phyloP scores from a whole-genome alignment of 345 rosid genomes.

The Populus simonii region DNA sequence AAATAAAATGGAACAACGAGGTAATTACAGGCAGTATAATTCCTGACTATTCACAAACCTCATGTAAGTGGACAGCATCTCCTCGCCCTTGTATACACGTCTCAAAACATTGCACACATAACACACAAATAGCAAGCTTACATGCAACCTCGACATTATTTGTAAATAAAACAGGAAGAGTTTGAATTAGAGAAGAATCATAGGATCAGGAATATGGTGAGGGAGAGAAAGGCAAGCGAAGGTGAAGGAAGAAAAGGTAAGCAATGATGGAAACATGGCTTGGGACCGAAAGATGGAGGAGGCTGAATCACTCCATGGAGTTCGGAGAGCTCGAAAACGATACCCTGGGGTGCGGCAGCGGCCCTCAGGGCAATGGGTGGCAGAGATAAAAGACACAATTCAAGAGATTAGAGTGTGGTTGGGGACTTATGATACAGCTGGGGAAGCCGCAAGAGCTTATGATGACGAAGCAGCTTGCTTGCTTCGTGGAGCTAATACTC shows the following conservation, averaged over 20 bases:
- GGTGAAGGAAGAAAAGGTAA: neutral
- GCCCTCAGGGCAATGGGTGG: conserved; percentile 52
- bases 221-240: conserved; percentile 17
- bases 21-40: conserved; percentile 18
- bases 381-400: conserved; percentile 50
- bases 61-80: neutral
- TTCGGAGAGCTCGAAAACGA: conserved; percentile 34
- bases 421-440: conserved; percentile 51
- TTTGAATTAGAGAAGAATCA: neutral
- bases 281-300: conserved; percentile 31
- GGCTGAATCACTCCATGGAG: conserved; percentile 27
- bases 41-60: neutral
- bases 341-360: conserved; percentile 50
- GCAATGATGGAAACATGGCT: conserved; percentile 6
- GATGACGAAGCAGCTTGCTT: conserved; percentile 55
- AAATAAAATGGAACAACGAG: conserved; percentile 12
- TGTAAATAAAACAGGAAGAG: neutral
- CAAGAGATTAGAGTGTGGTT: conserved; percentile 55
- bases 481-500: conserved; percentile 51
- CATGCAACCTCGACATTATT: neutral
- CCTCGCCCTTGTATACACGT: neutral
- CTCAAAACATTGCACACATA: neutral
- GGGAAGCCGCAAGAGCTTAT: conserved; percentile 55
- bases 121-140: neutral
- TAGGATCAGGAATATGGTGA: neutral